Evolutionary conservation across 1,139 yeast species (phyloP).

Genomic region (Candida dubliniensis): DNA sequence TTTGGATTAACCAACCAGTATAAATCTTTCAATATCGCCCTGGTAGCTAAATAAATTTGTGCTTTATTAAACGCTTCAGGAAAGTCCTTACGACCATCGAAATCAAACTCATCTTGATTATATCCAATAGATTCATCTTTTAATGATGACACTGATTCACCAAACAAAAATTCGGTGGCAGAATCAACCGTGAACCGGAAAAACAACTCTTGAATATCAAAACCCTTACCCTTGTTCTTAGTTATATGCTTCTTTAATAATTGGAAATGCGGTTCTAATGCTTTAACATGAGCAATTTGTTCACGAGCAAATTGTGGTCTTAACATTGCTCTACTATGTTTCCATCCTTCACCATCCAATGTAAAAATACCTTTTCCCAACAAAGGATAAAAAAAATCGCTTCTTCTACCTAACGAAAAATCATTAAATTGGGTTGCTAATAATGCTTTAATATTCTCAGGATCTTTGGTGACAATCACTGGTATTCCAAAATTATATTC

Average conservation of each 20-base stretch:
- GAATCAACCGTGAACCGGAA: constrained; percentile 41
- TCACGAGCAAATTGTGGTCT: constrained; percentile 57
- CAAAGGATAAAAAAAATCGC: constrained; percentile 37
- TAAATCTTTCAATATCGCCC: constrained; percentile 30
- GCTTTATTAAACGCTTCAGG: constrained; percentile 31
- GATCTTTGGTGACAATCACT: constrained; percentile 22
- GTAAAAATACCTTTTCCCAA: constrained; percentile 59
- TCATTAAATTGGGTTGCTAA: constrained; percentile 47
- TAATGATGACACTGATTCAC: constrained; percentile 34
- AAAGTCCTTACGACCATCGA: constrained; percentile 23
- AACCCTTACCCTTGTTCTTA: constrained; percentile 21
- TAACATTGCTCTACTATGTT: constrained; percentile 52
- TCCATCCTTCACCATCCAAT: constrained; percentile 55
- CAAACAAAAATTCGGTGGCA: constrained; percentile 44
- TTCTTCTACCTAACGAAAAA: constrained; percentile 49
- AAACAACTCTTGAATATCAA: constrained; percentile 39
- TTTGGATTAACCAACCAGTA: constrained; percentile 25
- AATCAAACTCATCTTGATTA: constrained; percentile 17
- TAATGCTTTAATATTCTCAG: constrained; percentile 35
- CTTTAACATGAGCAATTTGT: constrained; percentile 47
- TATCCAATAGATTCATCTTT: constrained; percentile 31
- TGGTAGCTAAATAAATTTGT: constrained; percentile 29
- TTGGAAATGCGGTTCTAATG: constrained; percentile 45
- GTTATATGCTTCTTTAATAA: constrained; percentile 34
- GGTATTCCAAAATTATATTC: constrained; percentile 21